phyloP scores from a whole-genome alignment of 306 rosid species.

The Phaseolus lunatus region DNA sequence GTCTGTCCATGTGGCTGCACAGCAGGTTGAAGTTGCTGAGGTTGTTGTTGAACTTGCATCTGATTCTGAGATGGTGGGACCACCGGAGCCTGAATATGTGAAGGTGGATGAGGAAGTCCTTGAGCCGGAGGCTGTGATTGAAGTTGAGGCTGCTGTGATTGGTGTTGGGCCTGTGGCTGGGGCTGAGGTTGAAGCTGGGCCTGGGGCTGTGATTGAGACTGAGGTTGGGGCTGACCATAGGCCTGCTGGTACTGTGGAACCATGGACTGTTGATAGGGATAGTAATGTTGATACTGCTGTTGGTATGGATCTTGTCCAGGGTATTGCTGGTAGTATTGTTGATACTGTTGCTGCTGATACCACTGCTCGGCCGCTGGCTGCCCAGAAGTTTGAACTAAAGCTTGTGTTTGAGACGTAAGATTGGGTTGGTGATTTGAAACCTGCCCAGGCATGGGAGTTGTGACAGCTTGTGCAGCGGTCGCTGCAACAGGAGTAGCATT shows the following conservation, averaged over 20 bases:
- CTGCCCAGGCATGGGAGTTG: constrained; percentile 60
- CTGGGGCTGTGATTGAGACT: constrained; percentile 45
- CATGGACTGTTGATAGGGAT: constrained; percentile 79
- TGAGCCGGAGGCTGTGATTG: constrained; percentile 58
- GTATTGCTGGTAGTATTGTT: constrained; percentile 90
- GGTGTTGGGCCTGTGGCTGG: constrained; percentile 44
- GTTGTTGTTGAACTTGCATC: constrained; percentile 66
- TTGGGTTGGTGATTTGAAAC: constrained; percentile 65
- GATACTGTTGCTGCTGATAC: constrained; percentile 95
- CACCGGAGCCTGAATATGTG: constrained; percentile 53
- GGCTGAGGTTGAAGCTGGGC: constrained; percentile 51
- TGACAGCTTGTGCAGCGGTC: constrained; percentile 58
- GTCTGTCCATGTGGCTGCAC: constrained; percentile 64
- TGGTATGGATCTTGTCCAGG: constrained; percentile 92
- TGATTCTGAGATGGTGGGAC: constrained; percentile 68
- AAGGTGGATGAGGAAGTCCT: constrained; percentile 50
- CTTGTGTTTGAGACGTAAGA: constrained; percentile 68
- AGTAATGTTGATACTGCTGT: constrained; percentile 88
- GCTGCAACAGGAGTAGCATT: constrained; percentile 52
- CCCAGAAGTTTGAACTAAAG: constrained; percentile 58
- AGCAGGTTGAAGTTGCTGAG: constrained; percentile 67
- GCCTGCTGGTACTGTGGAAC: constrained; percentile 75
- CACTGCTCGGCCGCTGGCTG: constrained; percentile 80
- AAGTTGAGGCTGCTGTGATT: constrained; percentile 51
- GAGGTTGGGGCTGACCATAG: constrained; percentile 59